Conservation (phyloP, 768 basidiomycete genomes). For the Leccinum incarnatum region DNA sequence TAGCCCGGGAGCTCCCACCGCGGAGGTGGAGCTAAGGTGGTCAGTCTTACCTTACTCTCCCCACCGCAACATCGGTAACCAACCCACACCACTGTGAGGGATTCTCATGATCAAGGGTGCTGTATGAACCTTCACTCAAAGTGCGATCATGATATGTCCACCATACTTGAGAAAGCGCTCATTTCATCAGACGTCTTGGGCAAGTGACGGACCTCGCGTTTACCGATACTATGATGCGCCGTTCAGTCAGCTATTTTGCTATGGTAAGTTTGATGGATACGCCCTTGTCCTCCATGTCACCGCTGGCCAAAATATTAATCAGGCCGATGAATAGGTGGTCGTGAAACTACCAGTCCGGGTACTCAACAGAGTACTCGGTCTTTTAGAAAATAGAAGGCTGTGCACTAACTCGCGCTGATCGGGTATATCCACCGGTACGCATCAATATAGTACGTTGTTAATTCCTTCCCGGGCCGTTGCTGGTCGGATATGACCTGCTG, state of each 20-base stretch:
- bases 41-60: not conserved
- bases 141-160: not conserved
- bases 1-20: not conserved
- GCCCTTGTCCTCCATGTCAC: not conserved
- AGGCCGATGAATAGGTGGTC: no score
- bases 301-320: not conserved
- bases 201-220: not conserved
- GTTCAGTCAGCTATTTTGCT: not conserved
- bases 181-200: not conserved
- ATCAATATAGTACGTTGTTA: not conserved
- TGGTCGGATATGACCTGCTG: not conserved
- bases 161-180: not conserved
- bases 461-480: not conserved
- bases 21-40: not conserved
- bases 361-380: not conserved
- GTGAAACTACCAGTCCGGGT: not conserved
- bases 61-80: not conserved
- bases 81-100: not conserved
- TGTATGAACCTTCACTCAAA: not conserved
- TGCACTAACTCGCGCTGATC: not conserved
- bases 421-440: not conserved
- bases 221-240: not conserved
- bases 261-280: not conserved
- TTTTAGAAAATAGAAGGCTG: not conserved
- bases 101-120: not conserved